phyloP scores from a whole-genome alignment of 305 asterid genomes.

The Solanum hybrid region DNA sequence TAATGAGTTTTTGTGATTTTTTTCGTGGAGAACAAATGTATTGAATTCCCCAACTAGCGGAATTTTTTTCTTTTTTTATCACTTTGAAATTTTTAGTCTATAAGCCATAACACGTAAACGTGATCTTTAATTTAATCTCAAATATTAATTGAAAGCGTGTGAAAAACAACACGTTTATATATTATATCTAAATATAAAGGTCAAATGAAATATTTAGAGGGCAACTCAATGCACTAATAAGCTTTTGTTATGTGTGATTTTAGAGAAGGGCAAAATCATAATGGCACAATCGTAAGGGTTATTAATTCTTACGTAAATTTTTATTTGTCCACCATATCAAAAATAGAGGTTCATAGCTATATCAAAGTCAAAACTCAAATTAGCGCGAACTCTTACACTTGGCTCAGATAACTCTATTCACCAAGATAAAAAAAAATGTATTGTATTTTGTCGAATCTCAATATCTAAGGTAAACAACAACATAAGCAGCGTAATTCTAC shows the following conservation, averaged over 20 bases:
- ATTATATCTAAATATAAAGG: not conserved
- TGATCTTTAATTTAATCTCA: too few relatives aligned
- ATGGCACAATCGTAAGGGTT: too few relatives aligned
- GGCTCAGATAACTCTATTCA: not conserved
- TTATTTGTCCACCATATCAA: not conserved
- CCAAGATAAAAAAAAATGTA: not conserved
- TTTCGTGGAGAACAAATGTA: not conserved
- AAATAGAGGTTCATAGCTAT: too few relatives aligned
- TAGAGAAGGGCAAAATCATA: too few relatives aligned
- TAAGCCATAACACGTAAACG: rapidly evolving
- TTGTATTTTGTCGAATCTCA: not conserved
- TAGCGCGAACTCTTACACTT: rapidly evolving
- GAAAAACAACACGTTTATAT: not conserved
- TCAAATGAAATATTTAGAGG: not conserved
- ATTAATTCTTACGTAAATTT: rapidly evolving
- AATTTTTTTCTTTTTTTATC: not conserved
- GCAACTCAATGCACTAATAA: not conserved
- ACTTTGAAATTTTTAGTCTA: not conserved
- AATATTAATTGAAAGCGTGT: too few relatives aligned
- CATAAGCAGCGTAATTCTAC: rapidly evolving
- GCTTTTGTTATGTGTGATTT: too few relatives aligned
- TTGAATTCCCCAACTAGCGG: not conserved
- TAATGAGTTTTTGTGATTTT: not conserved
- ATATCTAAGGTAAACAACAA: not conserved
- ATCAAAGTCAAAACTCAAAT: not conserved